Conservation (phyloP, 768 basidiomycete genomes). For the Lenzites betulinus region DNA sequence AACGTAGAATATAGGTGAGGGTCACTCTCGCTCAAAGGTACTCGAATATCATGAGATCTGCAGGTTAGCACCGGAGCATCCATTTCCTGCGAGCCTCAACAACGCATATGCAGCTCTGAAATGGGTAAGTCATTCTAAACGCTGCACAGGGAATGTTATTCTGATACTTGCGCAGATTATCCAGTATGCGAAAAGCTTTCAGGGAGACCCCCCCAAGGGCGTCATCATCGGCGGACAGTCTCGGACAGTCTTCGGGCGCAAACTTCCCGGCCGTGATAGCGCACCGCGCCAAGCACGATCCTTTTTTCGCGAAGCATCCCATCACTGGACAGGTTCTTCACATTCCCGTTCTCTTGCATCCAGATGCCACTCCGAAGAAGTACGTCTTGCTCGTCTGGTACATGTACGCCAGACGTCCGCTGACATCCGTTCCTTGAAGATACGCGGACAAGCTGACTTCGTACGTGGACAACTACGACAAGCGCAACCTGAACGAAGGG, state of each 20-base stretch:
- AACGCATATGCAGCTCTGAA: slow-evolving; percentile 28
- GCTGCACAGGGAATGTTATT: too few species aligned
- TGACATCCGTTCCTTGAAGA: too few species aligned
- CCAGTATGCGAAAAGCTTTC: not conserved
- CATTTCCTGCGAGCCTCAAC: slow-evolving; percentile 26
- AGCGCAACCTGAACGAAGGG: too few species aligned
- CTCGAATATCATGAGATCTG: not conserved
- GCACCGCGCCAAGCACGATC: slow-evolving; percentile 28
- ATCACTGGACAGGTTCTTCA: slow-evolving; percentile 30
- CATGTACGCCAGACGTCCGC: too few species aligned
- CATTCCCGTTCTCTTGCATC: slow-evolving; percentile 24
- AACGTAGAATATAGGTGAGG: slow-evolving; percentile 12
- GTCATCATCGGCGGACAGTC: slow-evolving; percentile 22
- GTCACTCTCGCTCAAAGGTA: too few species aligned
- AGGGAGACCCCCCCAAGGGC: slow-evolving; percentile 17
- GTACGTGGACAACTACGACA: too few species aligned
- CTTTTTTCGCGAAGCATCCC: slow-evolving; percentile 19
- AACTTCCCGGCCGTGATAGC: slow-evolving; percentile 27
- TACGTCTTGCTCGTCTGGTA: too few species aligned
- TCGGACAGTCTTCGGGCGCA: slow-evolving; percentile 29
- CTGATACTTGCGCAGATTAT: slow-evolving; percentile 5
- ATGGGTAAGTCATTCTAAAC: slow-evolving; percentile 23
- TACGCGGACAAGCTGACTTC: too few species aligned
- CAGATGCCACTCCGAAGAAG: slow-evolving; percentile 25
- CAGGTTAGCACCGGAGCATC: slow-evolving; percentile 30